Evolutionary conservation across 495 filamentous ascomycete genomes (phyloP), one percentile per base, ranked within the genome.

Genomic region (Penicillium silybi): DNA sequence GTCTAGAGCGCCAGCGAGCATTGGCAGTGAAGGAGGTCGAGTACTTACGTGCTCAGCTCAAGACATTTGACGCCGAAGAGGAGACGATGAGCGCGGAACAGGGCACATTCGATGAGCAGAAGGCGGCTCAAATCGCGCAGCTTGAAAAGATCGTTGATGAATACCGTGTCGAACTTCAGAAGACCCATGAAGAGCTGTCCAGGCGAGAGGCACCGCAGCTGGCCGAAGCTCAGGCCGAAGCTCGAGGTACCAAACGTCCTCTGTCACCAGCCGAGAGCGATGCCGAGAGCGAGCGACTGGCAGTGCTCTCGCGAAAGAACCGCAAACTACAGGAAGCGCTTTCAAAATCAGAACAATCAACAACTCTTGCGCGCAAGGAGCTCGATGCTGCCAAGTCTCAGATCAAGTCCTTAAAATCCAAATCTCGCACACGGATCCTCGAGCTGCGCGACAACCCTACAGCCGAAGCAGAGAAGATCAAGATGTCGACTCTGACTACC

Each of bases 1-100:
- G 86, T 40, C 77, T 91, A 19, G 92, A 99, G 61, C 77, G 92
- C 34, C 92, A 97, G 64, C 85, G 88, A 50, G 81, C 81, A 6
- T 79, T 97, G 3, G 90, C 90, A 4, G 69, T 89, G 18, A 96
- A 96, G 61, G 95, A 99, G 64, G 89, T 95, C 6, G 89, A 97
- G 55, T 93, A 92, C 64, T 78, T 99, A 7, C 87, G 95, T 15
- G 92, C 88, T 4, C 93, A 99, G 61, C 73, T 97, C 19, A 95
- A 95, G 65, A 86, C 87, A 0, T 96, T 92, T 50, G 92, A 96
- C 53, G 80, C 84, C 20, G 95, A 97, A 68, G 92, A 97, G 64
- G 77, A 79, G 38, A 92, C 90, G 2, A 86, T 96, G 71, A 83
- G 92, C 49, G 78, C 84, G 2, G 70, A 73, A 6, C 87, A 89